Conservation (phyloP, 345 rosid genomes). For the Alliaria petiolata region DNA sequence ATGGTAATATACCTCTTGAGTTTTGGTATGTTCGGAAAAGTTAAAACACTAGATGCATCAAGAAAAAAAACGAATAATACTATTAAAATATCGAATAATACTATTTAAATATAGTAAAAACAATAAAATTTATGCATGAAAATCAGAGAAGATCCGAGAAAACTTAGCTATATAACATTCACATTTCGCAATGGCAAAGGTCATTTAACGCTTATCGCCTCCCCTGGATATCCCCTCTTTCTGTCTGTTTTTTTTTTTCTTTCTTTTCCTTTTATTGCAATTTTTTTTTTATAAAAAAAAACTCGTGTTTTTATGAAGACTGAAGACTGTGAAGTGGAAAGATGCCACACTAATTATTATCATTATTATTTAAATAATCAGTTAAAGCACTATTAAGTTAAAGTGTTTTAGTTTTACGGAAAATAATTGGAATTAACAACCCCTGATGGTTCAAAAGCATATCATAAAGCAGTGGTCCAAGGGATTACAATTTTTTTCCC, state of each 20-base stretch:
- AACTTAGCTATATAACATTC: slow-evolving; percentile 7
- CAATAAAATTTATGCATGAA: slow-evolving; percentile 15
- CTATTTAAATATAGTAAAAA: not conserved
- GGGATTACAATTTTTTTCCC: not conserved
- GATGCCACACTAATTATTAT: slow-evolving; percentile 23
- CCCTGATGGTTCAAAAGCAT: not conserved
- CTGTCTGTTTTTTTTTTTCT: not conserved
- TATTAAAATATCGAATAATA: not conserved
- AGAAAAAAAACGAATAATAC: not conserved
- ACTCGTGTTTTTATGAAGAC: not conserved
- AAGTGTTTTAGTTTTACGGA: slow-evolving; percentile 6
- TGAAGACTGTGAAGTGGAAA: slow-evolving; percentile 22
- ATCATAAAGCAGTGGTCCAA: slow-evolving; percentile 21
- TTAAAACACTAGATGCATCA: not conserved
- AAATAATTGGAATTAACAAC: not conserved
- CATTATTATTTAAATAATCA: not conserved
- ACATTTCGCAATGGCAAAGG: slow-evolving; percentile 31
- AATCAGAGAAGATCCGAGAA: slow-evolving; percentile 14
- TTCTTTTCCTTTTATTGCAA: not conserved
- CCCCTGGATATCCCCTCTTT: slow-evolving; percentile 27
- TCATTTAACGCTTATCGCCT: slow-evolving; percentile 31
- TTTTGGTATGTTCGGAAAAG: not conserved
- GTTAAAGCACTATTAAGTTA: too few relatives aligned
- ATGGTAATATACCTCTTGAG: not conserved
- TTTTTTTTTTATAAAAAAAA: not conserved